Percentiles rank a stretch among this genome's conserved stretches.
These are phyloP conservation scores for Angomonas ambiguus DNA, from an alignment of 208 protist species.

Conservation along the genomic window DNA sequence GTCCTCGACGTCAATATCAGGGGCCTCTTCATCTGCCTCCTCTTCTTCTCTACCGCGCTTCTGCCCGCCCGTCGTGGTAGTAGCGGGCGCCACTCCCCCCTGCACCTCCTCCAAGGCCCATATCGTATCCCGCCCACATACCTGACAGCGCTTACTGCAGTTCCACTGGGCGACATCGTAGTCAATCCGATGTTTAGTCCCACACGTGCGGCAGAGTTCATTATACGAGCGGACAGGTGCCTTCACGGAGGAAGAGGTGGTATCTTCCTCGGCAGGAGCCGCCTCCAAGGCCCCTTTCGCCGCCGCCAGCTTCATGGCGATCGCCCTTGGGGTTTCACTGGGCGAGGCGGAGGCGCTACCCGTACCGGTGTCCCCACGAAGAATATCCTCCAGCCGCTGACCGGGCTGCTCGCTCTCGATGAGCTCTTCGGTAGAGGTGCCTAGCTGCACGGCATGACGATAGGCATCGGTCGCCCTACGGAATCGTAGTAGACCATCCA, in stretches of 20 bases:
- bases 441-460: conserved; percentile 69
- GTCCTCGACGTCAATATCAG: conserved; percentile 25
- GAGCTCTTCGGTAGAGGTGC: conserved; percentile 76
- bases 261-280: neutral
- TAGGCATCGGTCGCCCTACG: conserved; percentile 78
- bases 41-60: neutral
- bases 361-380: conserved; percentile 24
- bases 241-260: neutral
- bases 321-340: neutral
- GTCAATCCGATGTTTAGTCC: conserved; percentile 33
- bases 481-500: conserved; percentile 50
- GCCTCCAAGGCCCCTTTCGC: neutral
- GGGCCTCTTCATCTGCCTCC: neutral
- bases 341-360: neutral
- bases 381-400: conserved; percentile 40
- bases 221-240: conserved; percentile 22
- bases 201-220: conserved; percentile 67
- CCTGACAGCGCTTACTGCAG: conserved; percentile 64
- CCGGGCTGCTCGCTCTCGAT: conserved; percentile 14
- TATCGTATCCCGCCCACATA: conserved; percentile 63
- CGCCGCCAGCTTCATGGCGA: conserved; percentile 6
- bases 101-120: conserved; percentile 57
- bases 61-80: neutral
- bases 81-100: neutral
- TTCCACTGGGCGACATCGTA: conserved; percentile 50